phyloP scores from a whole-genome alignment of 2,329 filamentous ascomycete species.

The Fusarium abutilonis region DNA sequence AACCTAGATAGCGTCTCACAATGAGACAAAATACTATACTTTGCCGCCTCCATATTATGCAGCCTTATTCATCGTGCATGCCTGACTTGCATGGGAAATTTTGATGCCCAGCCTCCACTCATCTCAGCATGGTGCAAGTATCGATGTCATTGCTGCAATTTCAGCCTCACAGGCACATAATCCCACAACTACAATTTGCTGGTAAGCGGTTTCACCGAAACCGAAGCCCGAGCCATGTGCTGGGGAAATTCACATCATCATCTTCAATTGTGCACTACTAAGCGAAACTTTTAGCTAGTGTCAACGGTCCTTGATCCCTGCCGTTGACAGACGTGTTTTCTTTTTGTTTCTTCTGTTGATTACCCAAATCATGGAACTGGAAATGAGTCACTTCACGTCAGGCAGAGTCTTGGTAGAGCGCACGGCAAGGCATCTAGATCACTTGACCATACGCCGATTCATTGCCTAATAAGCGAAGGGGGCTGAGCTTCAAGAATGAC shows the following conservation, averaged over 20 bases:
- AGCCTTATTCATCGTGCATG: conserved; percentile 21
- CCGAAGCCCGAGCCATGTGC: conserved; percentile 13
- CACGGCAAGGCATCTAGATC: background rate
- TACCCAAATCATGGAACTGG: conserved; percentile 24
- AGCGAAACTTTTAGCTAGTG: conserved; percentile 20
- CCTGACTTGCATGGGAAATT: background rate
- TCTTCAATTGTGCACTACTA: conserved; percentile 12
- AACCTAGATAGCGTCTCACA: conserved; percentile 19
- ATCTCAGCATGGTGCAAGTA: conserved; percentile 14
- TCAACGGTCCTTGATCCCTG: conserved; percentile 29
- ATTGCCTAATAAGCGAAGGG: conserved; percentile 16
- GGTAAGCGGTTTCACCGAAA: conserved; percentile 28
- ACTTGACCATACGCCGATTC: background rate
- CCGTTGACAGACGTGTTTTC: background rate
- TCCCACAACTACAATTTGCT: conserved; percentile 7
- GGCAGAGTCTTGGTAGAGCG: conserved; percentile 17
- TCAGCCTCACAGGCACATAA: conserved; percentile 22
- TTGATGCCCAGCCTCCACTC: conserved; percentile 10
- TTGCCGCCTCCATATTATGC: conserved; percentile 24
- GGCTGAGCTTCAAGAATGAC: conserved; percentile 30
- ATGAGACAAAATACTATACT: conserved; percentile 26
- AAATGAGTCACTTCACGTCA: conserved; percentile 31
- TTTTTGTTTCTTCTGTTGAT: conserved; percentile 4
- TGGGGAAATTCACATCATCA: conserved; percentile 10
- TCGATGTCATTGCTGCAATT: conserved; percentile 1